Percentiles rank a stretch among this genome's conserved stretches.
phyloP scores from a whole-genome alignment of 164 flowering plant species.

The Magnolia officinalis region DNA sequence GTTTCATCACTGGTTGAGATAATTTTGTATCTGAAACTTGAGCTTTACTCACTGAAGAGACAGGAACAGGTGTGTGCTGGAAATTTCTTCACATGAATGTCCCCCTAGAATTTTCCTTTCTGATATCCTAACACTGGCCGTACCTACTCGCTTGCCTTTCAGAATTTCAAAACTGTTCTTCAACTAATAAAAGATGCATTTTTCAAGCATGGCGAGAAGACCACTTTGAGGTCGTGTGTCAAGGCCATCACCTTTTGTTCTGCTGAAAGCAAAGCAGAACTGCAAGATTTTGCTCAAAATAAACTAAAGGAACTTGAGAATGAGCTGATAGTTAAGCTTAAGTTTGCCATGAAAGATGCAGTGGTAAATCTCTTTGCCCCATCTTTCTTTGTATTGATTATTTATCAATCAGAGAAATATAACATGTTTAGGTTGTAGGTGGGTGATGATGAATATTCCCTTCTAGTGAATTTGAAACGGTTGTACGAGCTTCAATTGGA shows the following conservation, averaged over 20 bases:
- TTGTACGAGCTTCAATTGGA: conserved; percentile 87
- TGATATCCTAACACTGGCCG: not conserved
- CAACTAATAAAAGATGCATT: conserved; percentile 82
- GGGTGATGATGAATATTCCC: conserved; percentile 88
- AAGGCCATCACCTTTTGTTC: conserved; percentile 77
- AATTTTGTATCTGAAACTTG: conserved; percentile 69
- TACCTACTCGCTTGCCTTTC: conserved; percentile 26
- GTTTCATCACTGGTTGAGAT: conserved; percentile 67
- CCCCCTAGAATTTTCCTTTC: not conserved
- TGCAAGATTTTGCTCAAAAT: conserved; percentile 75
- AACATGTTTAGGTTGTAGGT: conserved; percentile 41
- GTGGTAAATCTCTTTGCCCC: conserved; percentile 39
- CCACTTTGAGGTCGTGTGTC: conserved; percentile 80
- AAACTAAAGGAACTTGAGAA: conserved; percentile 83
- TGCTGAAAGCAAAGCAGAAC: conserved; percentile 73
- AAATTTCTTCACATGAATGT: conserved; percentile 9
- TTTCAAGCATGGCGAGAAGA: conserved; percentile 95
- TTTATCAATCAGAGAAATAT: conserved; percentile 1
- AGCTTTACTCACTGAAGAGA: conserved; percentile 86
- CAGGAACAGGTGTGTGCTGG: conserved; percentile 75
- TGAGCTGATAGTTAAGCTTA: conserved; percentile 69
- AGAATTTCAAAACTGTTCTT: conserved; percentile 74
- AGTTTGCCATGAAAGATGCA: conserved; percentile 70
- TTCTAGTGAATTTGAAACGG: conserved; percentile 89
- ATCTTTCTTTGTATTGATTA: conserved; percentile 2